Evolutionary conservation across 768 basidiomycete genomes (phyloP).

Genomic region (Asterophora parasitica): DNA sequence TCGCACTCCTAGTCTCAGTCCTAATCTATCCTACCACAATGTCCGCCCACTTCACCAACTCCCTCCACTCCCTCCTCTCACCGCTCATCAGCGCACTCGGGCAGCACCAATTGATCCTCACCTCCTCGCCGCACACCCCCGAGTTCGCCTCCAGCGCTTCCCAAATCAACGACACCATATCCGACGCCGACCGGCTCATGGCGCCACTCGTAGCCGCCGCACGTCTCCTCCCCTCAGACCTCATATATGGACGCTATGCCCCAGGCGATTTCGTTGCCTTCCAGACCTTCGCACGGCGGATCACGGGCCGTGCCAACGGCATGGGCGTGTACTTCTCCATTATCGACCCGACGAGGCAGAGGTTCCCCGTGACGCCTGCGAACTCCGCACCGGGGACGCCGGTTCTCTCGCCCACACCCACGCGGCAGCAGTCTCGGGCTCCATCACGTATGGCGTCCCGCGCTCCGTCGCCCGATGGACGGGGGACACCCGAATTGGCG

Average conservation of each 20-base stretch:
- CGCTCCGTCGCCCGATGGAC: background rate
- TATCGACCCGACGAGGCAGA: constrained; percentile 58
- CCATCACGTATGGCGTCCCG: no score
- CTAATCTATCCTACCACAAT: constrained; percentile 61
- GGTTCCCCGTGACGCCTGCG: constrained; percentile 47
- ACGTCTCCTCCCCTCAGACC: constrained; percentile 52
- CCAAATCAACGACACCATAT: constrained; percentile 26
- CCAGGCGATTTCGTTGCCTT: constrained; percentile 52
- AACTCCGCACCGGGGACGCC: constrained; percentile 30
- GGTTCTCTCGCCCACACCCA: constrained; percentile 9
- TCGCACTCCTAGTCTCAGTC: constrained; percentile 48
- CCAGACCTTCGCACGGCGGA: constrained; percentile 42
- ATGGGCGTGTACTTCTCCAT: constrained; percentile 57
- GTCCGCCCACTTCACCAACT: constrained; percentile 51
- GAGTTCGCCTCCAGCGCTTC: constrained; percentile 31
- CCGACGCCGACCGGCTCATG: constrained; percentile 44
- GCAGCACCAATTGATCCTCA: constrained; percentile 43
- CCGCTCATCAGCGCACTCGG: constrained; percentile 43
- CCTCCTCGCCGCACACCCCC: constrained; percentile 34
- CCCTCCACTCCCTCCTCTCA: constrained; percentile 41
- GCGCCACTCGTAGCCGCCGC: constrained; percentile 47
- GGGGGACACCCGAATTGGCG: no score
- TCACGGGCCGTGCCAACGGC: constrained; percentile 58
- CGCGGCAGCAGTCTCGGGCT: background rate
- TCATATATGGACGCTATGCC: constrained; percentile 55